Percentiles rank a stretch among this genome's conserved stretches.
These are phyloP conservation scores for Catharanthus roseus DNA, from an alignment of 257 asterid species.

Conservation along the genomic window DNA sequence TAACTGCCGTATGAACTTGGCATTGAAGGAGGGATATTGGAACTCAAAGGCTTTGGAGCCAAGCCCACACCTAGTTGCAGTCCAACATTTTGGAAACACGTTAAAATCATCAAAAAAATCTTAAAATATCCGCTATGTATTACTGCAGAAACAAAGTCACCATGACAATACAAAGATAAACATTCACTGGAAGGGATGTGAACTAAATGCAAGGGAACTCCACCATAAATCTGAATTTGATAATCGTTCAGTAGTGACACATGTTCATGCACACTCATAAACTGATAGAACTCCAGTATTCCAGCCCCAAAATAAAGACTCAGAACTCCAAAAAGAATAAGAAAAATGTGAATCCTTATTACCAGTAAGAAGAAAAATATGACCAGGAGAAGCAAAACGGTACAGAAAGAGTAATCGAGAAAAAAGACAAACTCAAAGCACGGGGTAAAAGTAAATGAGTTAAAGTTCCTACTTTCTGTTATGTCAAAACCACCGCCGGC, in stretches of 20 bases:
- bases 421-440: neutral
- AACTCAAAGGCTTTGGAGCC: conserved; percentile 11
- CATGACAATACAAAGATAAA: too few relatives aligned
- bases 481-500: conserved; percentile 52
- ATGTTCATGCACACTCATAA: too few relatives aligned
- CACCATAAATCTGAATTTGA: neutral
- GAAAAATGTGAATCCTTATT: too few relatives aligned
- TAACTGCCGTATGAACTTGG: conserved; percentile 57
- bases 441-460: neutral
- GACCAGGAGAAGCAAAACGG: too few relatives aligned
- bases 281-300: too few relatives aligned
- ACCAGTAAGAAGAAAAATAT: too few relatives aligned
- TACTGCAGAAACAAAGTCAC: neutral
- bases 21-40: conserved; percentile 29
- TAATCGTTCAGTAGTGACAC: too few relatives aligned
- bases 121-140: neutral
- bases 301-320: too few relatives aligned
- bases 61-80: conserved; percentile 23
- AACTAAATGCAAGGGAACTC: neutral
- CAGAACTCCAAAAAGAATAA: neutral
- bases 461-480: conserved; percentile 33
- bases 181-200: too few relatives aligned
- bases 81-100: conserved; percentile 1
- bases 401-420: neutral
- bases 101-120: neutral